Percentiles rank a stretch among this genome's conserved stretches.
phyloP scores from a whole-genome alignment of 2,329 filamentous ascomycete species.

The Didymella segeticola region DNA sequence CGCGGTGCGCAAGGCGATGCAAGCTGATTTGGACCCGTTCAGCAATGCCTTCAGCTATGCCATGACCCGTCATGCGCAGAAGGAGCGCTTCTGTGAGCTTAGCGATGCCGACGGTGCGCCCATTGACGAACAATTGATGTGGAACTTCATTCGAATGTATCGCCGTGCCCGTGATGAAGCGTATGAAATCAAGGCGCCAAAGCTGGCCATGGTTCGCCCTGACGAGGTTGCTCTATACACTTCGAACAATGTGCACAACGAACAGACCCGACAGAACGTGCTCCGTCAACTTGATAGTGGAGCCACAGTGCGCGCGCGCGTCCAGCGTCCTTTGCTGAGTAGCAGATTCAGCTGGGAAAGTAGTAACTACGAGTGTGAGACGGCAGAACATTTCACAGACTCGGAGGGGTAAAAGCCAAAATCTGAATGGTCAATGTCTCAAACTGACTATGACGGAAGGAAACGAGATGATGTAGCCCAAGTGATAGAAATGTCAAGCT shows the following conservation, averaged over 20 bases:
- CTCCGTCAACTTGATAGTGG: not conserved
- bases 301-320: not conserved
- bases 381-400: not conserved
- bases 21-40: not conserved
- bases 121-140: not conserved
- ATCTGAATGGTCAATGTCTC: not conserved
- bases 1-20: conserved; percentile 2
- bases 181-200: not conserved
- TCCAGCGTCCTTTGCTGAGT: not conserved
- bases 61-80: not conserved
- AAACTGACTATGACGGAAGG: not conserved
- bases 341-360: conserved; percentile 10
- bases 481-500: not conserved
- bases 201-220: not conserved
- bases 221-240: not conserved
- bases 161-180: not conserved
- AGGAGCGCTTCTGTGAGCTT: conserved; percentile 1
- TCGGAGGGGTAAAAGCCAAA: not conserved
- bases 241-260: not conserved
- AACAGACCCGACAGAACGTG: not conserved
- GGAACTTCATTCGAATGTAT: not conserved
- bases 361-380: not conserved
- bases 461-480: not conserved
- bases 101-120: conserved; percentile 7
- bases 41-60: not conserved